Evolutionary conservation across 495 filamentous ascomycete genomes (phyloP), one percentile per base, ranked within the genome.

Genomic region (Immersiella caudata): DNA sequence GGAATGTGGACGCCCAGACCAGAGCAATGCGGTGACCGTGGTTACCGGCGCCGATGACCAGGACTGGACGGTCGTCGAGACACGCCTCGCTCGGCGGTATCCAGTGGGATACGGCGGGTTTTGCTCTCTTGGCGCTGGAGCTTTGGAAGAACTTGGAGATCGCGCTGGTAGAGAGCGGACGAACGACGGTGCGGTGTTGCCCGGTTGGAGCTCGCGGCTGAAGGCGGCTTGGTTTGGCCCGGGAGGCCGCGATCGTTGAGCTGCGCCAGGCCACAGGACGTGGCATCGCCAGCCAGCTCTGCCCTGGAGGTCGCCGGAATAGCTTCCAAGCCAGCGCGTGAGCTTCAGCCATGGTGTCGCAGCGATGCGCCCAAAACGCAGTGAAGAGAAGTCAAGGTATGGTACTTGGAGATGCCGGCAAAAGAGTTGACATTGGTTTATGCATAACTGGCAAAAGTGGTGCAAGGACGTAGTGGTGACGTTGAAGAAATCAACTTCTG

Each of bases 31-130:
- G 73, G 0, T 77, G 68, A 54, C 79, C 79, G 8, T 80, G 68
- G 65, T 75, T 72, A 14, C 79, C 79, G 1, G 75, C 76, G 21
- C 79, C 79, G 56, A 81, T 67, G 20, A 81, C 73, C 5, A 79
- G 67, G 26, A 81, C 76, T 22, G 79, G 78, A 12, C 75, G 74
- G 5, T 69, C 66, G n/a, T 70, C 67, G 64, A 78, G 74, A 55
- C 73, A 67, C 25, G 71, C 50, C 2, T 76, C 70, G 54, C 67
- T 55, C 4, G 75, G 76, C 0, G 75, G 50, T 1, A 26, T 66
- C 76, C 76, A 78, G 33, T 68, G 27, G 8, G 51, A 33, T 21
- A 26, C 50, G 12, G 58, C 50, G 62, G 46, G 12, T 20, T 22
- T 33, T 2, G 56, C 25, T 9, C 46, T 35, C 8, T 33, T 56